Evolutionary conservation across 202 grass and related monocot genomes (phyloP), one percentile per base, ranked within the genome.

Genomic region (Schoenoplectus tabernaemontani): DNA sequence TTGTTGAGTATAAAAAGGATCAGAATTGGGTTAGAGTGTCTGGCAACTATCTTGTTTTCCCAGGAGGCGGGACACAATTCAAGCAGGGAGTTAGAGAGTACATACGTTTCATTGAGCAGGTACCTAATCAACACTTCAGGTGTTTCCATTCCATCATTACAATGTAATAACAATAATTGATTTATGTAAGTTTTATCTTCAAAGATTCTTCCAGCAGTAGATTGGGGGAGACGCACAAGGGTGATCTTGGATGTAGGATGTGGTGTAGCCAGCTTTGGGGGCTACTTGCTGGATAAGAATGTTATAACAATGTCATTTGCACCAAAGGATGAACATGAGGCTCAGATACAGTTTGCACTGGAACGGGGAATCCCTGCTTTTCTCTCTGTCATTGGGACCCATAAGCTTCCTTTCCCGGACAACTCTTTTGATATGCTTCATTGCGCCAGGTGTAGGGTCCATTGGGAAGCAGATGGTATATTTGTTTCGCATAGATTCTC

Each of bases 301-400:
- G 95, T 98, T 43, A 92, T 98, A 77, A 94, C 95, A 22, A 94
- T 98, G 88, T 98, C 95, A 10, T 63, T 98, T 58, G 95, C 95
- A 23, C 95, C 95, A 34, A 98, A 98, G 83, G 95, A 98, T 79
- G 91, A 98, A 80, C 95, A 98, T 63, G 95, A 94, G 78, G 91
- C 95, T 71, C 91, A 98, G 82, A 98, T 92, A 83, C 95, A 94
- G 67, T 98, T 98, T 89, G 95, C 91, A 0, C 70, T 98, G 16
- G 88, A 98, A 85, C 87, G 88, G 6, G 95, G 95, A n/a, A 94
- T 98, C 88, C 91, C 88, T 10, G 95, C 88, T 15, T 85, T 98
- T 50, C 78, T 98, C 57, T 89, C 86, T 57, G 91, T 94, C 61
- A 90, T 98, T 87, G 95, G 91, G 68, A 92, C 91, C 78, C 89